A percentile compares a stretch with the other conserved stretches of the same genome.
phyloP scores from a whole-genome alignment of 1,139 yeast species.

The Kluyveromyces marxianus region DNA sequence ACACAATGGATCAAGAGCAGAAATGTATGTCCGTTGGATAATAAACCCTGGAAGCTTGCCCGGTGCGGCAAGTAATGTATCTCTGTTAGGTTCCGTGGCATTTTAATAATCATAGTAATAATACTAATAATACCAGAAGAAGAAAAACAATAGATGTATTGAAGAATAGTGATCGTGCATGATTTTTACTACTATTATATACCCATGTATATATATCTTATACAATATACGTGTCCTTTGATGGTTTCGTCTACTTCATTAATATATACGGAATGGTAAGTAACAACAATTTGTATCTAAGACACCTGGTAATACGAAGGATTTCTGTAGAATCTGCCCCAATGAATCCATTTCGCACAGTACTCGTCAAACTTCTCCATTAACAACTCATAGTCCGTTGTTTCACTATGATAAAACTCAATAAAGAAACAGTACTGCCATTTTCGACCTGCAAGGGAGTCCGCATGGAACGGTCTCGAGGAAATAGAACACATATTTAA shows the following conservation, averaged over 20 bases:
- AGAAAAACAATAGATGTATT: no score
- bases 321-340: slow-evolving; percentile 37
- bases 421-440: slow-evolving; percentile 86
- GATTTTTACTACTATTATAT: no score
- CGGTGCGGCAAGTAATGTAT: slow-evolving; percentile 51
- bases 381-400: slow-evolving; percentile 16
- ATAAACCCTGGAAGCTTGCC: slow-evolving; percentile 86
- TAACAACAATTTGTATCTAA: background rate
- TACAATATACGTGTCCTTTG: no score
- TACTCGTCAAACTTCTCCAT: slow-evolving; percentile 22
- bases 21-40: slow-evolving; percentile 95
- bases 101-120: no score
- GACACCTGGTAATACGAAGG: slow-evolving; percentile 24
- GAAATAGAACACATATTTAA: slow-evolving; percentile 65
- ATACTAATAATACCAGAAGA: no score
- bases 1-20: slow-evolving; percentile 95
- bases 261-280: background rate
- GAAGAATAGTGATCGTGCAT: no score
- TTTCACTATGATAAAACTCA: slow-evolving; percentile 39
- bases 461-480: slow-evolving; percentile 45
- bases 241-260: no score
- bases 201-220: no score
- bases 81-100: background rate
- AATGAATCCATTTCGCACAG: slow-evolving; percentile 30
- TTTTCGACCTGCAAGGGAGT: slow-evolving; percentile 16